Conservation (phyloP, 306 rosid genomes). For the Phaseolus lunatus region DNA sequence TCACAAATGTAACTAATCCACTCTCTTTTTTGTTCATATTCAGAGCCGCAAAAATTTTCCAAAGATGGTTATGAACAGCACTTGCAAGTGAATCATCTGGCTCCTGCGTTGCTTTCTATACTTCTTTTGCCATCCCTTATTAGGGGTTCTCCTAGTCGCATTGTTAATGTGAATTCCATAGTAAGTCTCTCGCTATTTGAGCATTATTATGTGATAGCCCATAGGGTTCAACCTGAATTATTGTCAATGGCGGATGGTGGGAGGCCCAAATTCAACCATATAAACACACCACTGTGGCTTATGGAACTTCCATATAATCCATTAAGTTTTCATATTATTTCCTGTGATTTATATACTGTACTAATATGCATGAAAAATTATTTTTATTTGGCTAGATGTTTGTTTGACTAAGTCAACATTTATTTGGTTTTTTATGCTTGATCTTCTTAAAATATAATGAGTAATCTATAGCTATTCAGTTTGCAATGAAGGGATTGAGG, state of each 20-base stretch:
- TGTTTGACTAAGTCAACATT: slow-evolving; percentile 24
- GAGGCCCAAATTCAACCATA: no score
- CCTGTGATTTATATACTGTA: slow-evolving; percentile 6
- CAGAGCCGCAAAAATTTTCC: slow-evolving; percentile 91
- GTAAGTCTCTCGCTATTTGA: slow-evolving; percentile 64
- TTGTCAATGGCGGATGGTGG: no score
- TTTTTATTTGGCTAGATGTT: slow-evolving; percentile 9
- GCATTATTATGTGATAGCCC: neutral
- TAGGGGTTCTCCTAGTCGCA: slow-evolving; percentile 95
- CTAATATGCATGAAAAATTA: neutral
- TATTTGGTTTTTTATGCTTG: slow-evolving; percentile 16
- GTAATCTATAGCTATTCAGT: slow-evolving; percentile 8
- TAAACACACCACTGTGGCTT: no score
- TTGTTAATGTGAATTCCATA: slow-evolving; percentile 82
- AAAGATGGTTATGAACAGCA: slow-evolving; percentile 95
- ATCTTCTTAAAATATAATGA: slow-evolving; percentile 7
- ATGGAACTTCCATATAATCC: no score
- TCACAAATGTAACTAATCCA: slow-evolving; percentile 35
- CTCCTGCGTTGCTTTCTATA: slow-evolving; percentile 89
- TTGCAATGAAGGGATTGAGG: slow-evolving; percentile 9
- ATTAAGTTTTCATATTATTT: neutral
- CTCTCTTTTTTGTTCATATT: slow-evolving; percentile 41
- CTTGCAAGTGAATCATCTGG: slow-evolving; percentile 98
- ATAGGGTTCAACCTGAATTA: neutral
- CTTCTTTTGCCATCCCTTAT: slow-evolving; percentile 97